Evolutionary conservation across 345 rosid species (phyloP).

Genomic region (Physaria fendleri): DNA sequence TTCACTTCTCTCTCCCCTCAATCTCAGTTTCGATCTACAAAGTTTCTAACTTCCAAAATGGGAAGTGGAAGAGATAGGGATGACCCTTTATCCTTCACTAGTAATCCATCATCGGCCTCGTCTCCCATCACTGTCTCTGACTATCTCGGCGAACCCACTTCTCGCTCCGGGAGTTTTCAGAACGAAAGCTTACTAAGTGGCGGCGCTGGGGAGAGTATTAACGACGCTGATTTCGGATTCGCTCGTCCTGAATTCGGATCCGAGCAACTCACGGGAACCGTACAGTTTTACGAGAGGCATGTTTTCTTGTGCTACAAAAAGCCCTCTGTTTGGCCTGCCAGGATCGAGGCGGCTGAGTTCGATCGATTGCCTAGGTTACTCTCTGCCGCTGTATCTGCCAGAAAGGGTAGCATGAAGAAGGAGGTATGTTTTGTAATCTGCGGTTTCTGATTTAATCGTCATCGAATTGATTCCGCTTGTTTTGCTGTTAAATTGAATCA

Average conservation of each 20-base stretch:
- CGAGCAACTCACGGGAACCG: slow-evolving; percentile 65
- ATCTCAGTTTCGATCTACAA: slow-evolving; percentile 22
- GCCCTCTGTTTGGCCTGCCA: slow-evolving; percentile 90
- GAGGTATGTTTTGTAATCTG: slow-evolving; percentile 35
- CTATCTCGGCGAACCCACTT: slow-evolving; percentile 46
- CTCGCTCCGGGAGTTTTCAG: slow-evolving; percentile 75
- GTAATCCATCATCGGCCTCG: slow-evolving; percentile 55
- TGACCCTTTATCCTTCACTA: slow-evolving; percentile 45
- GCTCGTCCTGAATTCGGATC: slow-evolving; percentile 68
- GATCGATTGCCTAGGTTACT: slow-evolving; percentile 97
- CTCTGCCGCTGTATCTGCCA: slow-evolving; percentile 66
- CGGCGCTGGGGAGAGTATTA: slow-evolving; percentile 31
- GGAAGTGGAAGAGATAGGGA: slow-evolving; percentile 58
- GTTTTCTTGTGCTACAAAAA: slow-evolving; percentile 90
- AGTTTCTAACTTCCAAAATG: slow-evolving; percentile 30
- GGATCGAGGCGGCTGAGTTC: slow-evolving; percentile 98
- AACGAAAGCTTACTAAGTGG: slow-evolving; percentile 57
- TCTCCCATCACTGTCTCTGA: slow-evolving; percentile 67
- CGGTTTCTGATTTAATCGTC: not conserved
- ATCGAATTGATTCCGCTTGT: not conserved
- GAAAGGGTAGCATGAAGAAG: slow-evolving; percentile 58
- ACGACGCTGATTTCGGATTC: slow-evolving; percentile 71
- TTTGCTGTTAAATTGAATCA: not conserved
- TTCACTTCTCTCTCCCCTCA: not conserved
- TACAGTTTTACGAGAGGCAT: slow-evolving; percentile 79